A percentile compares a stretch with the other conserved stretches of the same genome.
Evolutionary conservation across 2,329 filamentous ascomycete genomes (phyloP).

Genomic region (Epichloe scottii): DNA sequence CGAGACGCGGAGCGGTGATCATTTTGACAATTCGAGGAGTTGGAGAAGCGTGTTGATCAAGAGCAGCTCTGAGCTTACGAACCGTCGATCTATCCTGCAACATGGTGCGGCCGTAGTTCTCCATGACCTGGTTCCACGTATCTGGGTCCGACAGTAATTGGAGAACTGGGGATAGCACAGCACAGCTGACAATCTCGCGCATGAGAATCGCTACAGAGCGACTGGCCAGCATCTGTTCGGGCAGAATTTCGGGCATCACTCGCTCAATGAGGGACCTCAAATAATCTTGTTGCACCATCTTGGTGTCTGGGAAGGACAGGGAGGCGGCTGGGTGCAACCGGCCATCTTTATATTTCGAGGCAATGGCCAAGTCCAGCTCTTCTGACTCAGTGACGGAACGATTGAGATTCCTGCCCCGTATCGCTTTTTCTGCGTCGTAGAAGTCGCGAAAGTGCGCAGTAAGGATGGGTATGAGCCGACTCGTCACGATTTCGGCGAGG

Average conservation of each 20-base stretch:
- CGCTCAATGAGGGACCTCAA: constrained; percentile 61
- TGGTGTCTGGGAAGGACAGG: constrained; percentile 71
- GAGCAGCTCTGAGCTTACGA: constrained; percentile 74
- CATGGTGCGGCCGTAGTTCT: constrained; percentile 73
- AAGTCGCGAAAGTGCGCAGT: constrained; percentile 85
- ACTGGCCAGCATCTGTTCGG: constrained; percentile 62
- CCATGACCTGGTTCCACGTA: constrained; percentile 94
- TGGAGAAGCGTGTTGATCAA: constrained; percentile 90
- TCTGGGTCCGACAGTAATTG: constrained; percentile 79
- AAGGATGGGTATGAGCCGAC: constrained; percentile 73
- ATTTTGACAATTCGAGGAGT: constrained; percentile 51
- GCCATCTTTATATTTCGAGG: constrained; percentile 83
- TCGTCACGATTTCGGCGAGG: constrained; percentile 70
- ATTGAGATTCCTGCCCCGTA: constrained; percentile 78
- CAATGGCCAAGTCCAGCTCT: constrained; percentile 89
- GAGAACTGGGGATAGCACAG: constrained; percentile 73
- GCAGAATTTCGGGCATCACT: constrained; percentile 64
- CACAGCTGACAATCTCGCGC: constrained; percentile 83
- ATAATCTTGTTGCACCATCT: constrained; percentile 77
- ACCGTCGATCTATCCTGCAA: constrained; percentile 94
- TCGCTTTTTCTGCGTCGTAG: constrained; percentile 74
- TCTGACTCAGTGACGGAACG: constrained; percentile 90
- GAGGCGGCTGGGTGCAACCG: constrained; percentile 79
- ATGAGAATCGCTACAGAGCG: constrained; percentile 69
- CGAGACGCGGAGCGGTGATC: constrained; percentile 66